Percentiles rank a stretch among this genome's conserved stretches.
phyloP scores from a whole-genome alignment of 75 land plant species.

The Pinus albicaulis region DNA sequence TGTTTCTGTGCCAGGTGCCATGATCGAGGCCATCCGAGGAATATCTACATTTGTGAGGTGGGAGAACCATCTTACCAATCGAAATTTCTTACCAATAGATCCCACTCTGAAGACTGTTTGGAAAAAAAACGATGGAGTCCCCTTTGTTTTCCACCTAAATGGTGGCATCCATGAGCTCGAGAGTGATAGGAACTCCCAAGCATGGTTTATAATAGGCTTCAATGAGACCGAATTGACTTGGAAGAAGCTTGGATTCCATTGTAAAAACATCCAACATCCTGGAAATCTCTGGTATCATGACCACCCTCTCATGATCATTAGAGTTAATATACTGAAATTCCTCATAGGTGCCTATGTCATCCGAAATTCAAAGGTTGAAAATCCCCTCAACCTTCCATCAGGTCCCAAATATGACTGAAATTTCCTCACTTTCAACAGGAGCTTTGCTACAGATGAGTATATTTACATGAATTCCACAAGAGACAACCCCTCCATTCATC shows the following conservation, averaged over 20 bases:
- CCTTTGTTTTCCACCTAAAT: conserved; percentile 33
- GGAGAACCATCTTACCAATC: conserved; percentile 38
- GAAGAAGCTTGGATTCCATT: conserved; percentile 12
- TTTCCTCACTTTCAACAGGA: too few species aligned
- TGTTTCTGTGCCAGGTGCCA: too few species aligned
- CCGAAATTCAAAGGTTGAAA: too few species aligned
- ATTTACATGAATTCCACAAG: too few species aligned
- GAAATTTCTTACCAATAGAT: conserved; percentile 27
- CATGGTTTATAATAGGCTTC: conserved; percentile 31
- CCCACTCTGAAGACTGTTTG: conserved; percentile 5
- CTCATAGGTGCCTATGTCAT: too few species aligned
- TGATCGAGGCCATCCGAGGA: too few species aligned
- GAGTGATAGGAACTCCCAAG: conserved; percentile 28
- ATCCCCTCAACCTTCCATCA: too few species aligned
- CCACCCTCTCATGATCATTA: conserved; percentile 28
- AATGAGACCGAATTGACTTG: conserved; percentile 25
- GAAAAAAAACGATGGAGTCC: conserved; percentile 16
- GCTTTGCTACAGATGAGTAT: too few species aligned
- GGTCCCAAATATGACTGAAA: too few species aligned
- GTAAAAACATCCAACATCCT: conserved; percentile 17
- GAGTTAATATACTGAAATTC: conserved; percentile 23
- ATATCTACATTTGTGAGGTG: too few species aligned
- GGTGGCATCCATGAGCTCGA: conserved; percentile 25
- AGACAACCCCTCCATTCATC: too few species aligned
- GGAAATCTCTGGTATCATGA: conserved; percentile 41